These are phyloP conservation scores for Backusella tuberculispora DNA, from an alignment of 192 early-diverging fungal genomes.

Conservation along the genomic window DNA sequence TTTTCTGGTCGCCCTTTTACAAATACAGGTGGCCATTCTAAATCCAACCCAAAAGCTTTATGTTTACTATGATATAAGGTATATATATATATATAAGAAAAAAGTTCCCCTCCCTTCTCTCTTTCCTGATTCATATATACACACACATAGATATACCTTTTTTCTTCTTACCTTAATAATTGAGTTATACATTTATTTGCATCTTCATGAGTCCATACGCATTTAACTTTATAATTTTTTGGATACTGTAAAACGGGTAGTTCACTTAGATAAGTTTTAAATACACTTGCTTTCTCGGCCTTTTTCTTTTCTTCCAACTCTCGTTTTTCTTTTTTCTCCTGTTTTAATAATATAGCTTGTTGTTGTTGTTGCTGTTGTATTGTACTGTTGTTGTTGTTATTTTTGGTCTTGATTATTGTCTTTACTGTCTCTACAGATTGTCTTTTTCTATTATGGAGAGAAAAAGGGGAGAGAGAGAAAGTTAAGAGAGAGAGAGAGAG, in stretches of 20 bases:
- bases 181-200: background rate
- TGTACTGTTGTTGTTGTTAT: background rate
- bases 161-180: background rate
- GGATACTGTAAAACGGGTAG: conserved; percentile 16
- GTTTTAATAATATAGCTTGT: background rate
- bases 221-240: conserved; percentile 1
- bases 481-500: no score
- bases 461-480: no score
- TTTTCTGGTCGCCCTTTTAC: conserved; percentile 29
- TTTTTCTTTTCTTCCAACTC: background rate
- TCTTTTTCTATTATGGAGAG: no score
- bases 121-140: no score
- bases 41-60: conserved; percentile 34
- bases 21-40: conserved; percentile 42
- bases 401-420: background rate
- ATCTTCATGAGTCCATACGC: background rate
- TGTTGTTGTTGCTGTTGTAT: background rate
- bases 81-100: background rate
- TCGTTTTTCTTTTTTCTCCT: background rate
- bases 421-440: background rate
- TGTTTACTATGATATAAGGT: background rate
- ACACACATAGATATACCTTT: background rate
- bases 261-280: background rate
- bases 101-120: no score
- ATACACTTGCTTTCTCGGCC: background rate